Evolutionary conservation across 2,329 filamentous ascomycete species (phyloP).

Genomic region (Bipolaris gigantea): DNA sequence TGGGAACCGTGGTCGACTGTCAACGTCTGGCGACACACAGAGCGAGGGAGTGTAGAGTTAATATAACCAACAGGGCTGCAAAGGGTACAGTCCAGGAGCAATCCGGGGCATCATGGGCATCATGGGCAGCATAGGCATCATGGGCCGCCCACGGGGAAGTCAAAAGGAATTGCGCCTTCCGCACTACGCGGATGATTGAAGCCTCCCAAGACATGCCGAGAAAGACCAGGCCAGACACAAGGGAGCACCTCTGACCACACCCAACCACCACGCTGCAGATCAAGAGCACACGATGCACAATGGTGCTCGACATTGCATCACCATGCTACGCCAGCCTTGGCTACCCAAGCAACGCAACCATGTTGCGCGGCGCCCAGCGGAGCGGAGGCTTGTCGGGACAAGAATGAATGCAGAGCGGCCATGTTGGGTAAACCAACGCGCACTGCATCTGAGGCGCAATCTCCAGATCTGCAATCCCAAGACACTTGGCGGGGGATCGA

Average conservation of each 20-base stretch:
- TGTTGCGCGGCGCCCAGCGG: slow-evolving; percentile 15
- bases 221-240: slow-evolving; percentile 8
- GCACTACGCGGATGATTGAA: slow-evolving; percentile 10
- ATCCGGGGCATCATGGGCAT: slow-evolving; percentile 1
- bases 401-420: not conserved
- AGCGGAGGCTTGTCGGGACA: slow-evolving; percentile 18
- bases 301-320: slow-evolving; percentile 4
- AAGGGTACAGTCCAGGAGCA: slow-evolving; percentile 1
- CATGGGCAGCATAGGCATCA: too few species aligned
- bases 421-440: slow-evolving; percentile 1
- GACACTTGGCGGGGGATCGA: slow-evolving; percentile 9
- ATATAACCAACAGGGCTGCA: slow-evolving; percentile 2
- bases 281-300: slow-evolving; percentile 7
- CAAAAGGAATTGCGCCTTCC: slow-evolving; percentile 9
- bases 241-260: slow-evolving; percentile 3
- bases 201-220: slow-evolving; percentile 15
- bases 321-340: slow-evolving; percentile 8
- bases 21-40: not conserved
- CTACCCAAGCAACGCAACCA: slow-evolving; percentile 7
- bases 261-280: slow-evolving; percentile 8
- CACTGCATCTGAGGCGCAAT: slow-evolving; percentile 9
- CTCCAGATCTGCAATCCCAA: slow-evolving; percentile 9
- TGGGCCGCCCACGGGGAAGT: slow-evolving; percentile 1
- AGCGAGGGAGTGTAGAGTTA: not conserved
- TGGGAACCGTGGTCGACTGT: not conserved